Evolutionary conservation across 2,329 filamentous ascomycete species (phyloP).

Genomic region (Xylariaceae sp.): DNA sequence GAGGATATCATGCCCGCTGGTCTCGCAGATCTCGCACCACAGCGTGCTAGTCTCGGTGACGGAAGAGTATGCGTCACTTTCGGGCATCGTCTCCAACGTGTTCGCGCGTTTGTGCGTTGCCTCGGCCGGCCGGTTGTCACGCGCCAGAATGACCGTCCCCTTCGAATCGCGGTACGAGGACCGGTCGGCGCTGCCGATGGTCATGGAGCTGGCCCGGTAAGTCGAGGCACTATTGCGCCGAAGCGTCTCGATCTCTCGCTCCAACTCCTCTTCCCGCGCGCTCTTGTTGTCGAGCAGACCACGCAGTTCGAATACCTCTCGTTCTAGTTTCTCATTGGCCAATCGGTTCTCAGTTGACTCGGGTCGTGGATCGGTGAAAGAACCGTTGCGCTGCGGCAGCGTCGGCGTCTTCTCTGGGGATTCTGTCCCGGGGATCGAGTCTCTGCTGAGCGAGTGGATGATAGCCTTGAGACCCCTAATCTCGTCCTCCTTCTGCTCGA

Average conservation of each 20-base stretch:
- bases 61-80: conserved; percentile 62
- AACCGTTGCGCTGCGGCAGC: conserved; percentile 25
- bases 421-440: conserved; percentile 45
- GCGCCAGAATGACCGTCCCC: conserved; percentile 54
- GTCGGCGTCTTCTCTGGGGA: conserved; percentile 27
- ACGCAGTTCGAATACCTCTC: conserved; percentile 73
- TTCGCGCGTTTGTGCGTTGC: conserved; percentile 40
- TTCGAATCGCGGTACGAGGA: conserved; percentile 59
- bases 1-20: conserved; percentile 83
- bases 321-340: conserved; percentile 63
- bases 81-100: conserved; percentile 61
- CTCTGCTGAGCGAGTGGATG: conserved; percentile 87
- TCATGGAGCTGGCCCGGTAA: conserved; percentile 47
- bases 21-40: conserved; percentile 96
- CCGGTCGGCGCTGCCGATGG: conserved; percentile 40
- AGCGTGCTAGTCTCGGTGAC: conserved; percentile 65
- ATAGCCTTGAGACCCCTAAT: conserved; percentile 96
- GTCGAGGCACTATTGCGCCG: conserved; percentile 36
- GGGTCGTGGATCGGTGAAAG: conserved; percentile 34
- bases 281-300: conserved; percentile 64
- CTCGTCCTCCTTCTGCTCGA: conserved; percentile 94
- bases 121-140: conserved; percentile 42
- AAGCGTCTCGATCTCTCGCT: conserved; percentile 69
- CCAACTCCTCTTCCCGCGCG: conserved; percentile 72
- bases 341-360: conserved; percentile 49